These are phyloP conservation scores for Ascochyta rabiei DNA, from an alignment of 2,329 filamentous ascomycete species.

Conservation along the genomic window DNA sequence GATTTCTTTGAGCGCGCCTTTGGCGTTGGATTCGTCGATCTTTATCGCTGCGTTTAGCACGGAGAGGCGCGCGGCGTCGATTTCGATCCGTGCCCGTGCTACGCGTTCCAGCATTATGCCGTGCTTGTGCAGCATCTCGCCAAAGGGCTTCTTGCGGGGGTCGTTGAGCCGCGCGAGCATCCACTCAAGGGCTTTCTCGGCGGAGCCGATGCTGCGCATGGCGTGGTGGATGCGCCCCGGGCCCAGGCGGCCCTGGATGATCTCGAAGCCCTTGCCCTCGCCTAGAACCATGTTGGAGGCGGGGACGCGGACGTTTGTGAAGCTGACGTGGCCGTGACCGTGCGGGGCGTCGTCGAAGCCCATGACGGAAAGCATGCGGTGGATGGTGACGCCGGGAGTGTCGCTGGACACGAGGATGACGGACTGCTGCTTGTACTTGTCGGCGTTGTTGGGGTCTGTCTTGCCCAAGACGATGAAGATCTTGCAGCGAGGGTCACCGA, in stretches of 20 bases:
- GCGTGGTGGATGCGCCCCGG: conserved; percentile 97
- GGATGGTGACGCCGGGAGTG: conserved; percentile 85
- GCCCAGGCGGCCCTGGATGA: conserved; percentile 95
- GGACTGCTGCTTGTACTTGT: conserved; percentile 88
- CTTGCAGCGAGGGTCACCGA: conserved; percentile 88
- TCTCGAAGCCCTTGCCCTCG: conserved; percentile 93
- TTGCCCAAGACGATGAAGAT: conserved; percentile 98
- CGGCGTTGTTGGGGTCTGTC: conserved; percentile 74
- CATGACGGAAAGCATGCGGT: conserved; percentile 92
- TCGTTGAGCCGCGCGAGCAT: conserved; percentile 95
- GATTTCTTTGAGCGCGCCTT: conserved; percentile 89
- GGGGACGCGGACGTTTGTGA: conserved; percentile 89
- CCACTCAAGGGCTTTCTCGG: conserved; percentile 91
- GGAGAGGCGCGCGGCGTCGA: conserved; percentile 86
- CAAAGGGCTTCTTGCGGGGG: conserved; percentile 86
- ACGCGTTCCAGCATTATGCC: conserved; percentile 96
- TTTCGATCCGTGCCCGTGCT: conserved; percentile 88
- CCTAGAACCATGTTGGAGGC: conserved; percentile 84
- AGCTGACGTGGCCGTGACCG: conserved; percentile 90
- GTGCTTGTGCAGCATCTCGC: conserved; percentile 83
- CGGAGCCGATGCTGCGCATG: conserved; percentile 91
- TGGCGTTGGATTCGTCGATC: conserved; percentile 89
- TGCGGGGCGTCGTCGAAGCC: conserved; percentile 99
- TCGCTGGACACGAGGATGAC: conserved; percentile 85
- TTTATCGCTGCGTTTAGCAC: conserved; percentile 94